Conservation (phyloP, 2,329 filamentous ascomycete genomes). For the Penicillium hordei region DNA sequence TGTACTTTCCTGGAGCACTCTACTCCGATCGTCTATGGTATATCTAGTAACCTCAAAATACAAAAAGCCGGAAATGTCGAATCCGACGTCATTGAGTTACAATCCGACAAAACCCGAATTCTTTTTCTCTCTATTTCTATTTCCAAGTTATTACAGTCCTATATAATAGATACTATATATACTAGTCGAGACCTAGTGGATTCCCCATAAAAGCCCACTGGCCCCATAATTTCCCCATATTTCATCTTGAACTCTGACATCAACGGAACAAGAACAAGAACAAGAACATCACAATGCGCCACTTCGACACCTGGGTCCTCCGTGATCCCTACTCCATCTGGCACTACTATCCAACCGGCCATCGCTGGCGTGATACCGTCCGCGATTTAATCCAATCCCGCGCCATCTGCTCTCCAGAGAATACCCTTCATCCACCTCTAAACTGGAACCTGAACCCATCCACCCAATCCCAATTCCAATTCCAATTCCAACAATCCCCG, state of each 20-base stretch:
- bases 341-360: conserved; percentile 40
- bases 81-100: conserved; percentile 31
- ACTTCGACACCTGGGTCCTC: conserved; percentile 42
- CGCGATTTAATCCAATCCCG: conserved; percentile 38
- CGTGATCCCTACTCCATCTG: conserved; percentile 43
- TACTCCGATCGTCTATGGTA: background rate
- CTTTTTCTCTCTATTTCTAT: no score
- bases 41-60: no score
- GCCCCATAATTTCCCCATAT: conserved; percentile 16
- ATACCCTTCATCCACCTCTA: conserved; percentile 8
- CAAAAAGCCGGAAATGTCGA: background rate
- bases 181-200: background rate
- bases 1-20: background rate
- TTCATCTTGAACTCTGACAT: background rate
- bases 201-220: conserved; percentile 6
- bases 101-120: conserved; percentile 1
- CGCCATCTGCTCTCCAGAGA: conserved; percentile 34
- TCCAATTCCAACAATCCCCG: conserved; percentile 15
- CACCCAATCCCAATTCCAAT: background rate
- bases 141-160: no score
- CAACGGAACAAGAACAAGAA: no score
- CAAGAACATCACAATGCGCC: conserved; percentile 25
- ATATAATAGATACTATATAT: background rate
- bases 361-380: conserved; percentile 38
- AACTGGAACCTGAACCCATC: conserved; percentile 10